A percentile compares a stretch with the other conserved stretches of the same genome.
Conservation (phyloP, 2,329 filamentous ascomycete genomes). For the Exophiala sp. region DNA sequence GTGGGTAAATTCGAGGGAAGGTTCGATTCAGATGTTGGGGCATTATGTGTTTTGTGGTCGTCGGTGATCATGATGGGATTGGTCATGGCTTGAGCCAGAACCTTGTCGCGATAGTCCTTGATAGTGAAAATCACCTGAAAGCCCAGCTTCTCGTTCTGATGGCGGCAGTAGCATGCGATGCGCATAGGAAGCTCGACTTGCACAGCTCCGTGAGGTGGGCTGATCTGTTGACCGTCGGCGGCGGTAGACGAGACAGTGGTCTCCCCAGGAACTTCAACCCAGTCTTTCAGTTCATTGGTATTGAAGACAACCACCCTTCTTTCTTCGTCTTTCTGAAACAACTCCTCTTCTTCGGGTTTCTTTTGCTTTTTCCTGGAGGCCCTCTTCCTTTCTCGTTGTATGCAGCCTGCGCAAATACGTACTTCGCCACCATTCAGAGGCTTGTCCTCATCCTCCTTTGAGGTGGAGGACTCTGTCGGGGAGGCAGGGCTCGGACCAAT, state of each 20-base stretch:
- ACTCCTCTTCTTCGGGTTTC: constrained; percentile 84
- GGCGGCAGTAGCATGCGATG: constrained; percentile 93
- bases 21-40: constrained; percentile 36
- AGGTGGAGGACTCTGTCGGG: constrained; percentile 40
- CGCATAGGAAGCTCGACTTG: constrained; percentile 86
- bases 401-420: constrained; percentile 85
- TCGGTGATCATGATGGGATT: constrained; percentile 95
- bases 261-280: constrained; percentile 58
- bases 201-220: constrained; percentile 57
- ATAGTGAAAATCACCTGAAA: constrained; percentile 94
- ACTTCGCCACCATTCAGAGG: constrained; percentile 89
- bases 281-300: constrained; percentile 78
- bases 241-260: constrained; percentile 34
- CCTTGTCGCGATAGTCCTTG: constrained; percentile 68
- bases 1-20: constrained; percentile 34
- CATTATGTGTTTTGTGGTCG: constrained; percentile 80
- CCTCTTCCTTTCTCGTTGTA: constrained; percentile 82
- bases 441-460: constrained; percentile 60
- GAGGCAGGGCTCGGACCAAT: constrained; percentile 37
- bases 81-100: constrained; percentile 79
- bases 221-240: constrained; percentile 31
- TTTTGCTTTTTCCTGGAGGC: constrained; percentile 89
- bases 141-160: constrained; percentile 87
- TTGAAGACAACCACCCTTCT: constrained; percentile 87
- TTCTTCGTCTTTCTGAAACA: constrained; percentile 74